phyloP scores from a whole-genome alignment of 345 rosid species.

The Erodium maritimum region DNA sequence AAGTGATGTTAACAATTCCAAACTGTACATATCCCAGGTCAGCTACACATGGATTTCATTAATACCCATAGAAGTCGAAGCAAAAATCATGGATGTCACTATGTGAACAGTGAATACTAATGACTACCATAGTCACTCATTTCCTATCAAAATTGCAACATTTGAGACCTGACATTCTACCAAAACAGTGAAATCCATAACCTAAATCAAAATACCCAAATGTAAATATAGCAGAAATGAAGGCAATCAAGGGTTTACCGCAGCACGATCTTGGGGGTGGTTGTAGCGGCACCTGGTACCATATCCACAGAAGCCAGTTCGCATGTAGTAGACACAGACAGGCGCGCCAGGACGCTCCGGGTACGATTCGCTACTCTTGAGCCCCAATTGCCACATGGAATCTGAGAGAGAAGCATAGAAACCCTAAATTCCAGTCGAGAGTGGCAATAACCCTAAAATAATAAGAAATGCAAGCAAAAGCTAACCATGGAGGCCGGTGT shows the following conservation, averaged over 20 bases:
- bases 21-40: not conserved
- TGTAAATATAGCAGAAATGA: not conserved
- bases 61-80: not conserved
- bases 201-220: not conserved
- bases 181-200: not conserved
- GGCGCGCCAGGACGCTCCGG: constrained; percentile 72
- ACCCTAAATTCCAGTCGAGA: constrained; percentile 1
- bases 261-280: constrained; percentile 71
- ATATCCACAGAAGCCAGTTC: constrained; percentile 75
- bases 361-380: constrained; percentile 43
- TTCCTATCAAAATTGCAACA: too few relatives aligned
- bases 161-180: not conserved
- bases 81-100: not conserved
- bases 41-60: not conserved
- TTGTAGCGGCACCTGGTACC: constrained; percentile 89
- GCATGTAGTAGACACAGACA: constrained; percentile 69
- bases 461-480: constrained; percentile 16
- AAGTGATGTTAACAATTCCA: not conserved
- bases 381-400: constrained; percentile 54
- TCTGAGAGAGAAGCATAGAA: constrained; percentile 31
- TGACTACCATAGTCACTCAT: not conserved
- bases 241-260: constrained; percentile 30
- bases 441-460: not conserved
- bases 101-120: not conserved
- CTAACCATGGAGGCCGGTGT: constrained; percentile 63